These are phyloP conservation scores for Hypholoma fasciculare DNA, from an alignment of 768 basidiomycete species.

Conservation along the genomic window DNA sequence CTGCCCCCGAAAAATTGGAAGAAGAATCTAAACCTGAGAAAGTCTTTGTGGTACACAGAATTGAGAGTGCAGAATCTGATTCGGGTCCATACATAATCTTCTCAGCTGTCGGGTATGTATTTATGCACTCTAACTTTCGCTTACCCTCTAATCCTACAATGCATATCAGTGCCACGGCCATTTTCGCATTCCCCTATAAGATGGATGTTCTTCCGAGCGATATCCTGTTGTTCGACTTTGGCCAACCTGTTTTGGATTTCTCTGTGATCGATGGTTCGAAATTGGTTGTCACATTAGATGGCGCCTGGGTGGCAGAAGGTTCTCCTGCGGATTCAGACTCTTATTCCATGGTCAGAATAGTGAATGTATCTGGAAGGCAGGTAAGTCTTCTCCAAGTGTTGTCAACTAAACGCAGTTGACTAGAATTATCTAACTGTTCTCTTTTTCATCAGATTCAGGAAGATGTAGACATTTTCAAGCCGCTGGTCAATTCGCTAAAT, in stretches of 20 bases:
- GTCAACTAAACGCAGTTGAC: not conserved
- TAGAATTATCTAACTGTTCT: not conserved
- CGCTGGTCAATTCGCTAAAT: conserved; percentile 47
- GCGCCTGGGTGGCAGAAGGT: conserved; percentile 31
- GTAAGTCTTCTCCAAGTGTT: conserved; percentile 25
- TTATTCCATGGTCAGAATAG: conserved; percentile 24
- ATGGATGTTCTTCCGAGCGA: conserved; percentile 14
- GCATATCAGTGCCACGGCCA: conserved; percentile 59
- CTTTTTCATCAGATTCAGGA: conserved; percentile 33
- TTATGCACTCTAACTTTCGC: not conserved
- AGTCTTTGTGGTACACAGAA: conserved; percentile 59
- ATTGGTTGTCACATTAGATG: conserved; percentile 54
- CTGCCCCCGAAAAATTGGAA: conserved; percentile 7
- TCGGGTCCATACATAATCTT: conserved; percentile 53
- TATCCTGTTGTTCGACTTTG: conserved; percentile 48
- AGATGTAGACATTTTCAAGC: conserved; percentile 19
- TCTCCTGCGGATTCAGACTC: conserved; percentile 7
- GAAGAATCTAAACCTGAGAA: conserved; percentile 26
- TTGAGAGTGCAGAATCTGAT: conserved; percentile 45
- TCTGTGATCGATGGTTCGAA: conserved; percentile 32
- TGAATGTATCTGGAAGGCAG: conserved; percentile 36
- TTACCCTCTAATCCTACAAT: not conserved
- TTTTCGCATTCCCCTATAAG: conserved; percentile 50
- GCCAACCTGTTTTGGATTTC: conserved; percentile 63
- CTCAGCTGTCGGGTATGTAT: conserved; percentile 69